These are phyloP conservation scores for Boletus sp. DNA, from an alignment of 1,284 basidiomycete species.

Conservation along the genomic window DNA sequence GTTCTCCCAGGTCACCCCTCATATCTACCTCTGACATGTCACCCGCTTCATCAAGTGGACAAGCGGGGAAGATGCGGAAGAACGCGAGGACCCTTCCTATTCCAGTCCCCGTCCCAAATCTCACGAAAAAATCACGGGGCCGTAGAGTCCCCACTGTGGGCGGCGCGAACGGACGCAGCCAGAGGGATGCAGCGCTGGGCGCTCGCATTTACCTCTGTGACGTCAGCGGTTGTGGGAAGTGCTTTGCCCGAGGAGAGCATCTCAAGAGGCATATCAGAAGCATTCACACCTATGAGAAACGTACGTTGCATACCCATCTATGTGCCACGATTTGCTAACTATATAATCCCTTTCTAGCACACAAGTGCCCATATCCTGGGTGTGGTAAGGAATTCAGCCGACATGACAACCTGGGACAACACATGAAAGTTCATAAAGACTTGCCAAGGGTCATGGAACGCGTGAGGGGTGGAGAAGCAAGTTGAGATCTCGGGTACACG, in stretches of 20 bases:
- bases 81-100: conserved; percentile 49
- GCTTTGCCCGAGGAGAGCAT: conserved; percentile 67
- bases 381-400: conserved; percentile 85
- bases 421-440: conserved; percentile 68
- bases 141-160: conserved; percentile 67
- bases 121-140: conserved; percentile 74
- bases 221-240: conserved; percentile 77
- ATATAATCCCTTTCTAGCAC: conserved; percentile 53
- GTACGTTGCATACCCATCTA: conserved; percentile 42
- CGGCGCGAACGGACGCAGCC: conserved; percentile 26
- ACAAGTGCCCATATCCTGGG: conserved; percentile 73
- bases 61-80: conserved; percentile 40
- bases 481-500: conserved; percentile 12
- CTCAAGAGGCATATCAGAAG: conserved; percentile 66
- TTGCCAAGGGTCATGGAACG: conserved; percentile 35
- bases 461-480: conserved; percentile 29
- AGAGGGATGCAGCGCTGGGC: conserved; percentile 44
- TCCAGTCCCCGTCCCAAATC: conserved; percentile 70
- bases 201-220: conserved; percentile 70
- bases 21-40: conserved; percentile 35
- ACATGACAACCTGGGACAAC: conserved; percentile 84
- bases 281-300: conserved; percentile 71
- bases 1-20: conserved; percentile 38
- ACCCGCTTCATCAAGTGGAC: conserved; percentile 27
- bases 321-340: conserved; percentile 17